These are phyloP conservation scores for Torulaspora indica DNA, from an alignment of 805 yeast species.

Conservation along the genomic window DNA sequence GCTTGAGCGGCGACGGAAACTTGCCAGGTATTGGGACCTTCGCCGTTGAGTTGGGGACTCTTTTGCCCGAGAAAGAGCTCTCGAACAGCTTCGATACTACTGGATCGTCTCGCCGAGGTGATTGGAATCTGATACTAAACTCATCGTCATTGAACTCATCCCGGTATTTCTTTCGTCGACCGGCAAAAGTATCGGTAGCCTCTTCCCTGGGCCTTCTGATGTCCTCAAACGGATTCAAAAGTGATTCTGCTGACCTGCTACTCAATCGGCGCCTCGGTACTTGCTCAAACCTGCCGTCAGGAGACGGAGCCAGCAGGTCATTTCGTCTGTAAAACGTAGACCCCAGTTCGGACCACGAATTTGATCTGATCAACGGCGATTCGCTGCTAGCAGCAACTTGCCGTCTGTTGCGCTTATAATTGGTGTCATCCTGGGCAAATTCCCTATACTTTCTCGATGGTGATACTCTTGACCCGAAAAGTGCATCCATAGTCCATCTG, in stretches of 20 bases:
- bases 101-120: conserved; percentile 24
- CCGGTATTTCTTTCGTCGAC: conserved; percentile 11
- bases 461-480: conserved; percentile 28
- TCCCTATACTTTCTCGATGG: conserved; percentile 31
- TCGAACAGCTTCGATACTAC: conserved; percentile 25
- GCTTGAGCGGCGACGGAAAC: conserved; percentile 28
- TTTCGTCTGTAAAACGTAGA: conserved; percentile 24
- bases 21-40: conserved; percentile 28
- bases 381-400: conserved; percentile 4
- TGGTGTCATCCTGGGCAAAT: conserved; percentile 29
- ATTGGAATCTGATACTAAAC: conserved; percentile 14
- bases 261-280: conserved; percentile 1
- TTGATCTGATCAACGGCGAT: conserved; percentile 18
- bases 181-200: conserved; percentile 28
- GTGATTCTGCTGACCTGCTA: neutral
- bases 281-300: conserved; percentile 10
- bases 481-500: conserved; percentile 35
- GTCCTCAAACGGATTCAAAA: conserved; percentile 19
- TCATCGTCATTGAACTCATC: conserved; percentile 6
- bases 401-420: conserved; percentile 13
- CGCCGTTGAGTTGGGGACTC: neutral
- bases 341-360: conserved; percentile 27
- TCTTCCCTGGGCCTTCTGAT: conserved; percentile 11
- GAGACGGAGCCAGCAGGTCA: conserved; percentile 23
- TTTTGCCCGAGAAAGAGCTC: conserved; percentile 3